Evolutionary conservation across 73 alveolate species (phyloP).

Genomic region (Symbiodinium natans): DNA sequence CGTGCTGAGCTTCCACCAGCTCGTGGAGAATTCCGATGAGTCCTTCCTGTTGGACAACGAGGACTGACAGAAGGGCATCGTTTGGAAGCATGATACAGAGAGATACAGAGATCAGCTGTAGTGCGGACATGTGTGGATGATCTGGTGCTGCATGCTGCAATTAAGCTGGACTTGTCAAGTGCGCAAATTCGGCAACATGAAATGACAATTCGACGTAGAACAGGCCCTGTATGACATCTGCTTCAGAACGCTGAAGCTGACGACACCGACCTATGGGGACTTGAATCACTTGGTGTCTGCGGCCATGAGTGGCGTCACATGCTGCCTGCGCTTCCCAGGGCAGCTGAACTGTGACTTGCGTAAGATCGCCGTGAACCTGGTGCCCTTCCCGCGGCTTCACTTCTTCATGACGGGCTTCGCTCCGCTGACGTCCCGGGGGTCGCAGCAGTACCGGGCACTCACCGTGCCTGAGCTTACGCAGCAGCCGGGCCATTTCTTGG

Average conservation of each 20-base stretch:
- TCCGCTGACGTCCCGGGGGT: conserved; percentile 99
- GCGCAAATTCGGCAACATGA: too few relatives aligned
- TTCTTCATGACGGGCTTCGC: conserved; percentile 99
- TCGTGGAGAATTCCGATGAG: conserved; percentile 99
- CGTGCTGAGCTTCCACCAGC: conserved; percentile 98
- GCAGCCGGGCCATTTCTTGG: conserved; percentile 97
- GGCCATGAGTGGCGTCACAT: conserved; percentile 97
- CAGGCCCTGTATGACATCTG: conserved; percentile 95
- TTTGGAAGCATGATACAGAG: too few relatives aligned
- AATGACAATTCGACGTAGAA: too few relatives aligned
- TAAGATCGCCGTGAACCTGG: conserved; percentile 99
- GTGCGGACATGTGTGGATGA: too few relatives aligned
- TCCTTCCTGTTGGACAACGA: conserved; percentile 99
- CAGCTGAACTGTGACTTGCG: conserved; percentile 99
- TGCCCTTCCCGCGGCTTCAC: conserved; percentile 99
- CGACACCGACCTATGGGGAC: conserved; percentile 99
- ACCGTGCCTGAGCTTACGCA: conserved; percentile 99
- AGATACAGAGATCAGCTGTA: too few relatives aligned
- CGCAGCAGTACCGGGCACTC: conserved; percentile 99
- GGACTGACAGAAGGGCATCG: too few relatives aligned
- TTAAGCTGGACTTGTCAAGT: too few relatives aligned
- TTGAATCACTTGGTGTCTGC: conserved; percentile 99
- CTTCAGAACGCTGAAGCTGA: conserved; percentile 99
- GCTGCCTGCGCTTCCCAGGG: conserved; percentile 97
- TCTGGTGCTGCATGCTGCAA: too few relatives aligned